Evolutionary conservation across 352 stramenopile genomes (phyloP), one percentile per base, ranked within the genome.

Genomic region (Paralagenidium karlingii): DNA sequence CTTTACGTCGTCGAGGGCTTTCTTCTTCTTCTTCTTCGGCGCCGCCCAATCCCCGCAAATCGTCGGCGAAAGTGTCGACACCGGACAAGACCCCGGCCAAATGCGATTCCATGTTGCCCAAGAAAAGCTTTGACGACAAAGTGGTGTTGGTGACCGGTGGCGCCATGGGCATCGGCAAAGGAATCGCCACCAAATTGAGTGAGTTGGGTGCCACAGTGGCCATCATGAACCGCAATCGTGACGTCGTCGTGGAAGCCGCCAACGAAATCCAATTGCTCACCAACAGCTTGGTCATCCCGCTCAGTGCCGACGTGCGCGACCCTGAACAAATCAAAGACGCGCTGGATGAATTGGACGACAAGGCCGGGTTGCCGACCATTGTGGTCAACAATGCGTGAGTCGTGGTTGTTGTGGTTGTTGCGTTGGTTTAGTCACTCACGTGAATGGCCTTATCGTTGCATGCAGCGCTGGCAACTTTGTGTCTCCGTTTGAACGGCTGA

Each of bases 381-480:
- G 66, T 88, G 19, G 50, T 96, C 15, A 77, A 87, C 49, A 85
- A 87, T 25, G 66, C 78, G 52, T 64, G 30, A 36, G 57, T 68
- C 12, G 7, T 3, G 11, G 12, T 3, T 37, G 18, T 1, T 28
- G 8, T 28, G 0, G 13, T 5, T 24, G 10, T 20, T 62, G 62
- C 82, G 40, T 50, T 92, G 20, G 53, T 90, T 4, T 88, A 91
- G 46, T n/a, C 28, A 3, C 53, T 51, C 33, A 44, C 32, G 19
- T 57, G 57, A 19, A 45, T 34, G 15, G 29, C 18, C 10, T 31
- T 43, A 18, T 32, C 42, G 36, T 42, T 33, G 43, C 8, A 36
- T 54, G 53, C 33, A 92, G 86, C 3, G 93, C 93, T 1, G 93
- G 93, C 38, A 98, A 98, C 63, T 98, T 98, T 65, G 77, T 98